Base-by-base conservation (phyloP, 2,329 filamentous ascomycete species). In the Phyllosticta citriasiana region DNA sequence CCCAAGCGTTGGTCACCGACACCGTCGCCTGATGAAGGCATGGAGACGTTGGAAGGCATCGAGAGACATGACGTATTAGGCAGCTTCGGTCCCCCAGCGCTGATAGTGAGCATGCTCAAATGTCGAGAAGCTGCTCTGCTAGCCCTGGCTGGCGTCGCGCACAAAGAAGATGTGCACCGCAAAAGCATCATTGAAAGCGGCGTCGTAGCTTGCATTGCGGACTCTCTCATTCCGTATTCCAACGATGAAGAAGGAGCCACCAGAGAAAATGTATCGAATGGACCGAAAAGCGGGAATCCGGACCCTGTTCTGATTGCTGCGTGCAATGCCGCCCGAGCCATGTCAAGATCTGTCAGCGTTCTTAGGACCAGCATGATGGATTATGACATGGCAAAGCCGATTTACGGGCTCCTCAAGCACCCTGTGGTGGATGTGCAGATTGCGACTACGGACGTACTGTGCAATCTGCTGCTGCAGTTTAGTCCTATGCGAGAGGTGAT, bases 401-500 rank as follows among this genome's bases (percentile, higher is more conserved):
- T 96, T 7, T 88, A 92, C 66, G 79, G 80, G 30, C 84, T 97
- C 54, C 79, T 97, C 65, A 84, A 81, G 62, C 88, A 94, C 72
- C 80, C 82, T 6, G 84, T 94, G 66, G 76, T 90, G 33, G 86
- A 93, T 58, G 86, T 97, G 4, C 88, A 92, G 70, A 87, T 94
- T 70, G 91, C 91, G 56, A 91, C 93, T 5, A 95, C 91, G 0
- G 87, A 88, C 40, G 87, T 88, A 6, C 83, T 95, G 50, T 91
- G 87, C 67, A 99, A 99, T 72, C 75, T 99, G 56, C 83, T 96
- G 5, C 80, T 91, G 55, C 90, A 96, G 64, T 89, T 95, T 67
- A 97, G 92, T 70, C 92, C 94, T 0, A 91, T 97, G 84, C 87
- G 90, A 73, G 86, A 91, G 72, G 90, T 93, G 73, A 78, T 86